These are phyloP conservation scores for Claviceps pusilla DNA, from an alignment of 2,329 filamentous ascomycete species.

Conservation along the genomic window DNA sequence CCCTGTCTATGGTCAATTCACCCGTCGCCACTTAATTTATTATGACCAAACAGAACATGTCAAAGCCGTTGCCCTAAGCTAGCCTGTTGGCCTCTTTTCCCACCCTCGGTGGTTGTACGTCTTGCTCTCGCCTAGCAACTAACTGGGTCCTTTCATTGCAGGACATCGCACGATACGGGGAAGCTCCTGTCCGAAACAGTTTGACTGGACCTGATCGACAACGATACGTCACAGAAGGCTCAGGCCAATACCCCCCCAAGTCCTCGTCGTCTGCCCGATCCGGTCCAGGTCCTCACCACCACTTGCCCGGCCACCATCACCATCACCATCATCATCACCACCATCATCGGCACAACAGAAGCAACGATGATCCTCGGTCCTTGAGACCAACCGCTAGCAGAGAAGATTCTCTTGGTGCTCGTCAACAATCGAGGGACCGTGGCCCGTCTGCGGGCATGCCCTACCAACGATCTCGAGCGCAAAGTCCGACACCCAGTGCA, in stretches of 20 bases:
- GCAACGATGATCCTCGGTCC: conserved; percentile 49
- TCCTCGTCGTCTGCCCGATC: conserved; percentile 49
- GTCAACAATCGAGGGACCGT: conserved; percentile 35
- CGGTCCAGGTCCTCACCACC: conserved; percentile 45
- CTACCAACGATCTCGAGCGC: conserved; percentile 43
- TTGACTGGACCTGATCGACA: conserved; percentile 56
- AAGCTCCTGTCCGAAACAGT: conserved; percentile 58
- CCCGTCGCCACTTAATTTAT: conserved; percentile 1
- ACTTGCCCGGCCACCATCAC: conserved; percentile 44
- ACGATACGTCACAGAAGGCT: conserved; percentile 41
- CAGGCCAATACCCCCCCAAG: conserved; percentile 35
- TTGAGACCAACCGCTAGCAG: conserved; percentile 59
- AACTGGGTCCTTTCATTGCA: conserved; percentile 15
- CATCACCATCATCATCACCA: conserved; percentile 20
- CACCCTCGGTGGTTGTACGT: neutral
- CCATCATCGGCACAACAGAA: conserved; percentile 52
- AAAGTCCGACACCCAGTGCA: conserved; percentile 69
- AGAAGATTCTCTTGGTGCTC: conserved; percentile 44
- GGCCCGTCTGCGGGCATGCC: conserved; percentile 30
- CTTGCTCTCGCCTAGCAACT: neutral
- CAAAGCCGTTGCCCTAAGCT: neutral
- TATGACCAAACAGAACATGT: neutral
- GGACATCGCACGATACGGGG: conserved; percentile 64
- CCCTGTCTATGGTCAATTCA: conserved; percentile 1
- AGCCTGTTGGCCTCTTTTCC: neutral